Conservation (phyloP, 306 rosid genomes). For the Mucuna pruriens region DNA sequence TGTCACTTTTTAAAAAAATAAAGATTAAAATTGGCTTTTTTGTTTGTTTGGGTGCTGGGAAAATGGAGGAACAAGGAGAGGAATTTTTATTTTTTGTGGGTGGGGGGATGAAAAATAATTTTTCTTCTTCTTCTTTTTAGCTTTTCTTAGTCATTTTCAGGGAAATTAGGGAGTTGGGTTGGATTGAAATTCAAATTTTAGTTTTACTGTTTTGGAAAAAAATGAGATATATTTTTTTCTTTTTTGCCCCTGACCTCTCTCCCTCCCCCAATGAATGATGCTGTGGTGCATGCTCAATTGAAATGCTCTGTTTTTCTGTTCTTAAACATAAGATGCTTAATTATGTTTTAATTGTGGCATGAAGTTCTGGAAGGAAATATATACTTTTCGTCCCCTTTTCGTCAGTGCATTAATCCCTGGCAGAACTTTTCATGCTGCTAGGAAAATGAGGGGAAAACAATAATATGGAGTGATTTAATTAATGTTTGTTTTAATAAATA, state of each 20-base stretch:
- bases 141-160: background rate
- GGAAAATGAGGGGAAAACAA: background rate
- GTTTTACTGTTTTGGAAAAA: conserved; percentile 23
- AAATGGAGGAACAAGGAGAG: conserved; percentile 26
- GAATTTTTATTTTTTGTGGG: background rate
- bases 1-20: background rate
- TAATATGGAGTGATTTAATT: background rate
- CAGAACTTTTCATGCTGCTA: background rate
- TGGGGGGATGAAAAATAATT: background rate
- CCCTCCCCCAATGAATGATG: background rate
- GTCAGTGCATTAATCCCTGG: conserved; percentile 11
- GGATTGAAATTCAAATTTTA: conserved; percentile 24
- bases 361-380: background rate
- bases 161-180: conserved; percentile 1
- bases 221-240: background rate
- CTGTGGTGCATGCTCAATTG: background rate
- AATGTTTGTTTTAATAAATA: background rate
- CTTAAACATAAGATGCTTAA: background rate
- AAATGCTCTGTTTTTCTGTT: background rate
- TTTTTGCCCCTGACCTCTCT: background rate
- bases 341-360: conserved; percentile 21
- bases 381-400: background rate
- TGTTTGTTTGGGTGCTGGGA: conserved; percentile 33
- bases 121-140: background rate
- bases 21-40: background rate